Base-by-base conservation (phyloP, 805 yeast genomes). In the Dipodascus geniculatus region DNA sequence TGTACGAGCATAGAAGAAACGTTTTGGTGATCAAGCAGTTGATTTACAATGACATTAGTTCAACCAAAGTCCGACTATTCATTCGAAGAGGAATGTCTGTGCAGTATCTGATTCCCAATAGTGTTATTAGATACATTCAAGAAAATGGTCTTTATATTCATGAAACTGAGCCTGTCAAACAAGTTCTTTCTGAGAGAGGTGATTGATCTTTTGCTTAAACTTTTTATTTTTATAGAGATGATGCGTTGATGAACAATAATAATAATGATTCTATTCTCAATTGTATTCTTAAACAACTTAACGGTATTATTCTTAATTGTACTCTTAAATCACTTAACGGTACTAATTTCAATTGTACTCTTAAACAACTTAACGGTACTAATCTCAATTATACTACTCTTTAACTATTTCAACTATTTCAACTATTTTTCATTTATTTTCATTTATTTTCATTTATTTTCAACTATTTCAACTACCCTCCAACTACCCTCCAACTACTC, bases 41-140 rank as follows among this genome's bases (percentile, higher is more conserved):
- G 65, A 93, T 93, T 60, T 93, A 93, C 72, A 93, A 93, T 69
- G 99, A 93, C 71, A 93, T 93, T 62, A 81, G 89, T 22, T 89
- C 97, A 1, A 93, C 99, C 0, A 93, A 93, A 68, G 96, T 93
- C 49, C 76, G 99, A 53, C 75, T 93, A 57, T 93, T 93, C 62
- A 80, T 93, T 38, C 78, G 99, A 65, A 79, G 99, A 58, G 95
- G 95, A 22, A 93, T 93, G 99, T 83, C 95, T 56, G 97, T 93
- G 19, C 98, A 91, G 65, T 93, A 93, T 66, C 73, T 93, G 56
- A 74, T 91, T 58, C 99, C 99, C 2, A 93, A 91, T 67, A 81
- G 90, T 47, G 99, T 93, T 50, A 93, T 93, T 52, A 78, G 98
- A 59, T 93, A 93, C 66, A 89, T 93, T 57, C 95, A 89, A 66